These are phyloP conservation scores for Drosera spatulata DNA, from an alignment of 179 eudicot species.

Conservation along the genomic window DNA sequence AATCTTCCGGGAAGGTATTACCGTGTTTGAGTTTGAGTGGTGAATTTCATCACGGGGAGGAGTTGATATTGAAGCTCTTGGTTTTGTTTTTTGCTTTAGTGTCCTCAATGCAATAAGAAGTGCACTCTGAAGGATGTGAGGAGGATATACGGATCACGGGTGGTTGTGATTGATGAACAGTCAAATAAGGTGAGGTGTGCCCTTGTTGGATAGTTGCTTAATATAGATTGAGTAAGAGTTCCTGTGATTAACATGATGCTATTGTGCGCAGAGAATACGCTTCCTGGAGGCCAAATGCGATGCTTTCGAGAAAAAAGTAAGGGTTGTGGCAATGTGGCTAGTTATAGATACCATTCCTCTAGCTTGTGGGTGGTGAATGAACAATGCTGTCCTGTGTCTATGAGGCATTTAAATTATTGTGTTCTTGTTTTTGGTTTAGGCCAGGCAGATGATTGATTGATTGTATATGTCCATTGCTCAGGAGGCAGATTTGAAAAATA, in stretches of 20 bases:
- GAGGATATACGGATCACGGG: conserved; percentile 62
- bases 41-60: too few species aligned
- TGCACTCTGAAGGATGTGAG: conserved; percentile 64
- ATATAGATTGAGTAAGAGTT: background rate
- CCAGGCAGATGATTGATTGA: background rate
- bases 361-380: background rate
- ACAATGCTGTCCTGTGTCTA: too few species aligned
- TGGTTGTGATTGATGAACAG: conserved; percentile 62
- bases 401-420: too few species aligned
- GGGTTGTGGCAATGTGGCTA: background rate
- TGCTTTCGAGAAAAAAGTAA: conserved; percentile 62
- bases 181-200: conserved; percentile 45
- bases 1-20: conserved; percentile 33
- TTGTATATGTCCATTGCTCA: conserved; percentile 10
- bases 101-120: conserved; percentile 61
- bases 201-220: background rate
- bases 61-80: too few species aligned
- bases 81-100: too few species aligned
- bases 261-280: conserved; percentile 43
- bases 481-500: conserved; percentile 29
- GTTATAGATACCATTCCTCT: background rate
- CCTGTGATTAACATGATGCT: conserved; percentile 5
- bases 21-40: too few species aligned
- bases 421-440: too few species aligned
- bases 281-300: conserved; percentile 66